Percentiles rank a stretch among this genome's conserved stretches.
phyloP scores from a whole-genome alignment of 2,329 filamentous ascomycete species.

The Colletotrichum tamarilloi region DNA sequence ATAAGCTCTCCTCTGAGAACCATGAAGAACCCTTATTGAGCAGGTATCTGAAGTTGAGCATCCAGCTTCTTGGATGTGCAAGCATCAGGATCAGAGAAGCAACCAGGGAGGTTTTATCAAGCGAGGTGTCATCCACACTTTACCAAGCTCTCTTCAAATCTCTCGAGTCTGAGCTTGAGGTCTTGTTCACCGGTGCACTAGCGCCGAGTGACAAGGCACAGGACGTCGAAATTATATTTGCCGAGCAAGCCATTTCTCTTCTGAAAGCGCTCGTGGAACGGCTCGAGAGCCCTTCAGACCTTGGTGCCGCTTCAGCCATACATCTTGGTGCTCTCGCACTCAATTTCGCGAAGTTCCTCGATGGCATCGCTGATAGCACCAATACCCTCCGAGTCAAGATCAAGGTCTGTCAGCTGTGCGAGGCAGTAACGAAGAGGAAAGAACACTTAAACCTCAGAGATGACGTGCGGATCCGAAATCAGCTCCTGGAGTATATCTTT shows the following conservation, averaged over 20 bases:
- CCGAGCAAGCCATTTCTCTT: slow-evolving; percentile 74
- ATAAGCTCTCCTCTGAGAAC: slow-evolving; percentile 67
- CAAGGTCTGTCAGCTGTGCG: slow-evolving; percentile 75
- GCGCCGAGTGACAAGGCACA: slow-evolving; percentile 62
- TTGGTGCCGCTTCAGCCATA: slow-evolving; percentile 70
- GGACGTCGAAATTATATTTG: slow-evolving; percentile 73
- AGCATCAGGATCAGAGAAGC: slow-evolving; percentile 75
- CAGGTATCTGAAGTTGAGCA: slow-evolving; percentile 71
- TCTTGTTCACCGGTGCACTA: slow-evolving; percentile 68
- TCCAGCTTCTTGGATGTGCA: slow-evolving; percentile 72
- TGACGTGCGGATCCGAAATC: slow-evolving; percentile 76
- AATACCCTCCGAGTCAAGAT: slow-evolving; percentile 73
- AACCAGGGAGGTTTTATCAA: slow-evolving; percentile 73
- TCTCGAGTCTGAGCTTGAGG: slow-evolving; percentile 73
- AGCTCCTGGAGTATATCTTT: slow-evolving; percentile 75
- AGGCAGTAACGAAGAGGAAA: slow-evolving; percentile 73
- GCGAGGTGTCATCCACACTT: slow-evolving; percentile 71
- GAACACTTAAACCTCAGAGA: slow-evolving; percentile 76
- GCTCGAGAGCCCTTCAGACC: slow-evolving; percentile 71
- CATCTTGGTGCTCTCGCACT: slow-evolving; percentile 73
- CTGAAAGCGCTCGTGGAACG: slow-evolving; percentile 73
- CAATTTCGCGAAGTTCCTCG: slow-evolving; percentile 75
- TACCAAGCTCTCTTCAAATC: slow-evolving; percentile 73
- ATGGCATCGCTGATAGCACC: slow-evolving; percentile 65
- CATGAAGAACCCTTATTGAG: slow-evolving; percentile 70